Base-by-base conservation (phyloP, 2,329 filamentous ascomycete species). In the Stagonosporopsis rhizophila region DNA sequence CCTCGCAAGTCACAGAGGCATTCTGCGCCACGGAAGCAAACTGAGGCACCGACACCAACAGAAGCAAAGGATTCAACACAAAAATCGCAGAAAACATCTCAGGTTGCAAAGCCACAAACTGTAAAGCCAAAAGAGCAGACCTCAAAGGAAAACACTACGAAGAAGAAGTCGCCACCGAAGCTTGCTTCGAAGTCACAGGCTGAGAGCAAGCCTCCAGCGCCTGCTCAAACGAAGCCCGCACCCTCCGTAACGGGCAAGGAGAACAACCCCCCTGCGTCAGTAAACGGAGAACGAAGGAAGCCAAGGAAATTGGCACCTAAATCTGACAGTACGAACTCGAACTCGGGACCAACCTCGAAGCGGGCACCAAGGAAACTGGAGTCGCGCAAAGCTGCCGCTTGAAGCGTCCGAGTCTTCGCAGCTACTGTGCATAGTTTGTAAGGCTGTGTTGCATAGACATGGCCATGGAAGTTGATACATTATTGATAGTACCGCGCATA, bases 361-460 rank as follows among this genome's bases (percentile, higher is more conserved):
- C 67, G 59, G 40, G 56, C 64, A 6, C 70, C 70, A 2, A 53
- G 69, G 4, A 73, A 73, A 37, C 38, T 73, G 0, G 66, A 70
- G 34, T 41, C 60, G 7, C 61, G 69, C 4, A 67, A 69, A 20
- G 42, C 61, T 47, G 51, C 56, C 49, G 56, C 62, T 0, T 60
- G 25, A 19, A 12, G 11, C 3, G n/a, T 7, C 1, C 27, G 7
- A 30, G 4, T 7, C 23, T 22, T 2, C 23, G 15, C 23, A 15
- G 6, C 11, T 27, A 25, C 2, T 17, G 14, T 19, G 2, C 11
- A 28, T 20, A 4, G 17, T 12, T 9, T 12, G 28, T 38, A 32
- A 32, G 30, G 35, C 19, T 20, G 2, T 15, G 9, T 19, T 19
- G 20, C 17, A 2, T 12, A 38, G 4, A 9, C 11, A 12, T 12